Evolutionary conservation across 768 basidiomycete genomes (phyloP).

Genomic region (Hericium erinaceus): DNA sequence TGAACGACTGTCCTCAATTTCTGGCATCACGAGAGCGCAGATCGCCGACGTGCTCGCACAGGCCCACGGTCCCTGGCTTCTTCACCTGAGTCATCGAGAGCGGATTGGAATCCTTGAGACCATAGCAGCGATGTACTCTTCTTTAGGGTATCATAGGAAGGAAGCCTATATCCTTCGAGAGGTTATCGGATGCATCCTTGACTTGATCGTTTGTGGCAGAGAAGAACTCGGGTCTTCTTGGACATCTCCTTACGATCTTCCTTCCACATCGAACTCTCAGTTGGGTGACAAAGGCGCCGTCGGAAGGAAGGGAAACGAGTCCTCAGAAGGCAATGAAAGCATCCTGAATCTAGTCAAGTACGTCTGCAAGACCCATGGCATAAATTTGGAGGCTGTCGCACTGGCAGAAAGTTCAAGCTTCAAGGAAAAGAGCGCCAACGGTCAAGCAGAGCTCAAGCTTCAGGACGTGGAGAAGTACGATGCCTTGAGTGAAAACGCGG

Average conservation of each 20-base stretch:
- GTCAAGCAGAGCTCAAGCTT: conserved; percentile 15
- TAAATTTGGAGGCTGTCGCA: conserved; percentile 67
- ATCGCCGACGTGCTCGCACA: conserved; percentile 61
- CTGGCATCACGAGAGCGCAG: conserved; percentile 59
- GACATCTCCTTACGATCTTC: conserved; percentile 30
- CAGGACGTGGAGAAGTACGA: conserved; percentile 6
- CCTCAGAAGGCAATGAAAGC: conserved; percentile 71
- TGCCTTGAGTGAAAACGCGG: conserved; percentile 31
- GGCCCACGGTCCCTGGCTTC: conserved; percentile 80
- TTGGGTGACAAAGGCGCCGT: conserved; percentile 42
- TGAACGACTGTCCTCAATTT: conserved; percentile 58
- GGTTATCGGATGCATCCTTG: conserved; percentile 75
- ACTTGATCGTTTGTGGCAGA: conserved; percentile 77
- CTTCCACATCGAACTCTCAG: background rate
- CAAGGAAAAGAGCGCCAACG: conserved; percentile 1
- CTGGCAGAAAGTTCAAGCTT: conserved; percentile 23
- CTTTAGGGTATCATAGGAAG: conserved; percentile 78
- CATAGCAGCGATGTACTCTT: conserved; percentile 67
- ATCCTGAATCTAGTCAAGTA: conserved; percentile 67
- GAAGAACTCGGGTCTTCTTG: conserved; percentile 50
- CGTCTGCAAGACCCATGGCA: conserved; percentile 71
- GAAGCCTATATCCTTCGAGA: conserved; percentile 84
- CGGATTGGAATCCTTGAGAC: conserved; percentile 62
- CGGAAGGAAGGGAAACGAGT: conserved; percentile 66
- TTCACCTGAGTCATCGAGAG: conserved; percentile 70